Evolutionary conservation across 352 stramenopile species (phyloP).

Genomic region (Phytophthora pini): DNA sequence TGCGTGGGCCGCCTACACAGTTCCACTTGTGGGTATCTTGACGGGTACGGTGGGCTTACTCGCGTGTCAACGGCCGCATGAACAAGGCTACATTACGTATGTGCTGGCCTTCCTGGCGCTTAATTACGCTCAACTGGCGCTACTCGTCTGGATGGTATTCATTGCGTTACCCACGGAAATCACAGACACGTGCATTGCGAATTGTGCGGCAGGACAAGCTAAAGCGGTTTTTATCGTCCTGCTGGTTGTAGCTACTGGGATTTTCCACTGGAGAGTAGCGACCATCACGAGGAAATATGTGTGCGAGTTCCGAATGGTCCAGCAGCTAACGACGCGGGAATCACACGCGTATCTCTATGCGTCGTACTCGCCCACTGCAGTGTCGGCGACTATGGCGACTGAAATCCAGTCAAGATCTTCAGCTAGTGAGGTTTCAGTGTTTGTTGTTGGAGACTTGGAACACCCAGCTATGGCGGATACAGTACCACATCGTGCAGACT

Average conservation of each 20-base stretch:
- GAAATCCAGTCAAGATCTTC: slow-evolving; percentile 25
- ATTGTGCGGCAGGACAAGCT: slow-evolving; percentile 20
- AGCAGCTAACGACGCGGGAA: slow-evolving; percentile 14
- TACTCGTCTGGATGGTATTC: slow-evolving; percentile 36
- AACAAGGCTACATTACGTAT: slow-evolving; percentile 30
- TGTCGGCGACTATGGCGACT: slow-evolving; percentile 26
- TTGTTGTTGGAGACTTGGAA: background rate
- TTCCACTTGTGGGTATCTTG: slow-evolving; percentile 33
- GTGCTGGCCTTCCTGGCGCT: slow-evolving; percentile 40
- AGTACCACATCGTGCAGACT: background rate
- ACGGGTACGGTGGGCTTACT: slow-evolving; percentile 38
- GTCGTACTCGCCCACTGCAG: slow-evolving; percentile 14
- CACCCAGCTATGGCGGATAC: background rate
- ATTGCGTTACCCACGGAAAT: slow-evolving; percentile 32
- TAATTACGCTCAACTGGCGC: slow-evolving; percentile 42
- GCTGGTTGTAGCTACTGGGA: slow-evolving; percentile 26
- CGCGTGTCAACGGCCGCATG: slow-evolving; percentile 39
- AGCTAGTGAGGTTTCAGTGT: slow-evolving; percentile 13
- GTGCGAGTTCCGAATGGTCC: slow-evolving; percentile 42
- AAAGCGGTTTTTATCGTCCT: slow-evolving; percentile 38
- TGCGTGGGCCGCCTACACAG: slow-evolving; percentile 35
- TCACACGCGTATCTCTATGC: slow-evolving; percentile 2
- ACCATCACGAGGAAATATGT: slow-evolving; percentile 38
- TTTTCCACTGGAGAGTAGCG: slow-evolving; percentile 41
- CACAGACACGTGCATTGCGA: slow-evolving; percentile 5